Evolutionary conservation across 495 filamentous ascomycete genomes (phyloP), one percentile per base, ranked within the genome.

Genomic region (Cenococcum geophilum): DNA sequence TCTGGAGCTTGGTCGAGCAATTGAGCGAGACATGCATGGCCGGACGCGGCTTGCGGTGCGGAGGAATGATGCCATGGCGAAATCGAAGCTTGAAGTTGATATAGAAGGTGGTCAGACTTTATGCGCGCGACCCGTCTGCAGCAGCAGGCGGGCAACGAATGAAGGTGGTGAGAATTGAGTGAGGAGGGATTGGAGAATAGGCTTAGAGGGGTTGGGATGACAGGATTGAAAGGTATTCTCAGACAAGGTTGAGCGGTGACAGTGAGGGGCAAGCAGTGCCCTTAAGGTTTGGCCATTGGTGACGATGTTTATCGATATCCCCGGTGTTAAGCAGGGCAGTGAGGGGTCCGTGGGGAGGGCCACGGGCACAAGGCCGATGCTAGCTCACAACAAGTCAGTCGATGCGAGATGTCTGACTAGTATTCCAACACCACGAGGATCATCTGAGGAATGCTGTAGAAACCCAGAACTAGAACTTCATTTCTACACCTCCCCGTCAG

Each of bases 21-120:
- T 62, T 49, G 65, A 57, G 12, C 59, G 62, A 21, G 49, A 11
- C 22, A 59, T 32, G 3, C 35, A 43, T 10, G 61, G 61, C 52
- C 64, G 55, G 5, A 42, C 48, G 21, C 40, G 40, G 25, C 61
- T 47, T 11, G 58, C 65, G 11, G 61, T 62, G 3, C 62, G 58
- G 4, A 68, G 53, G 16, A 65, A 51, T 35, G 62, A 65, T 14
- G 65, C 61, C 65, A 68, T 68, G 14, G 40, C 11, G 40, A 45
- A 10, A 18, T 4, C 1, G 18, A 14, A 45, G 40, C 3, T 45
- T 45, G 40, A 45, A 16, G 12, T 14, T 45, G 40, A 14, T 45
- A 45, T 45, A 16, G 40, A 14, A n/a, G n/a, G 40, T 18, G 12
- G 18, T 18, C 4, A 14, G 40, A 4, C 14, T 45, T 18, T 45